Evolutionary conservation across 2,329 filamentous ascomycete species (phyloP).

Genomic region (Xylariaceae sp.): DNA sequence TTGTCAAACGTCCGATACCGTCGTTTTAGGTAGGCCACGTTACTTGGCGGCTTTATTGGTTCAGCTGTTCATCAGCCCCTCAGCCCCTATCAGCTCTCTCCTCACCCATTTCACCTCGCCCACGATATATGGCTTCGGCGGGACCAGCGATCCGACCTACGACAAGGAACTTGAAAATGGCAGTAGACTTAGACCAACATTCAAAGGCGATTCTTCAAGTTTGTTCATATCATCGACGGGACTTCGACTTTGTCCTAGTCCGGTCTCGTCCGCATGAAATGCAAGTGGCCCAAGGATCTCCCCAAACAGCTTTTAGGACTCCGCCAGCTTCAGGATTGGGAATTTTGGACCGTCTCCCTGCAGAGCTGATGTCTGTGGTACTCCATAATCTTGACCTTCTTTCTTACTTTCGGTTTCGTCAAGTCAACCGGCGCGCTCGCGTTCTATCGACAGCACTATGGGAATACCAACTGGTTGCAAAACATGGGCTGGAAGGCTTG

Average conservation of each 20-base stretch:
- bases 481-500: constrained; percentile 23
- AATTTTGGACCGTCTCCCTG: constrained; percentile 19
- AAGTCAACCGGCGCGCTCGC: constrained; percentile 1
- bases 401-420: too few species aligned
- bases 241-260: constrained; percentile 22
- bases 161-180: too few species aligned
- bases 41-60: too few species aligned
- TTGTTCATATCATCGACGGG: constrained; percentile 26
- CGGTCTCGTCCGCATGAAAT: constrained; percentile 25
- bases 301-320: constrained; percentile 24
- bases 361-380: constrained; percentile 22
- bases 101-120: too few species aligned
- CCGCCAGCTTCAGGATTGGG: constrained; percentile 19
- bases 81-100: too few species aligned
- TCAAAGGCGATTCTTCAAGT: constrained; percentile 17
- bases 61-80: too few species aligned
- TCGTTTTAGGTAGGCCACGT: too few species aligned
- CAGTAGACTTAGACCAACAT: too few species aligned
- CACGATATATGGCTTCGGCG: too few species aligned
- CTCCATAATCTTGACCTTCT: constrained; percentile 23
- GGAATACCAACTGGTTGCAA: constrained; percentile 23
- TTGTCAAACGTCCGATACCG: too few species aligned
- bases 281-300: constrained; percentile 24
- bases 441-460: constrained; percentile 16
- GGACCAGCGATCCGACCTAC: too few species aligned